phyloP scores from a whole-genome alignment of 768 basidiomycete genomes.

The Ramaria sp. region DNA sequence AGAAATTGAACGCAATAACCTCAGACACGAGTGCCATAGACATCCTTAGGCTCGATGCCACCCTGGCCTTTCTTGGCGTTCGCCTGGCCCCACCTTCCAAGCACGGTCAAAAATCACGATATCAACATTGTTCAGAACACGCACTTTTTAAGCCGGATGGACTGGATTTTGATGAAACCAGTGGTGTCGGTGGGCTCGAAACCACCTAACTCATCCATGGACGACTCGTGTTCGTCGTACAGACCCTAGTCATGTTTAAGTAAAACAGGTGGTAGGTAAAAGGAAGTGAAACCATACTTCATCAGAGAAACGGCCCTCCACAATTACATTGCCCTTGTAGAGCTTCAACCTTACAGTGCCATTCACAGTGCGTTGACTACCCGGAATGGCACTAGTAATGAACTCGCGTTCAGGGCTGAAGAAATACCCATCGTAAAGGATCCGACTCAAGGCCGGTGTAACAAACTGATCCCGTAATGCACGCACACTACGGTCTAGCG shows the following conservation, averaged over 20 bases:
- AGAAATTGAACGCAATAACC: neutral
- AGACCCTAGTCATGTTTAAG: constrained; percentile 45
- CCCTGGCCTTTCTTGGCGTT: constrained; percentile 78
- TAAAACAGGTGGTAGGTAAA: neutral
- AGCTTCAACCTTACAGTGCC: constrained; percentile 83
- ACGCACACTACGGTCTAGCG: constrained; percentile 95
- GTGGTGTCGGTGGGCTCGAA: constrained; percentile 94
- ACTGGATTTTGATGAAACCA: constrained; percentile 96
- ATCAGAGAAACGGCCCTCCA: constrained; percentile 84
- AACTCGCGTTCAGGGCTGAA: constrained; percentile 99
- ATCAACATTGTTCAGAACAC: constrained; percentile 19
- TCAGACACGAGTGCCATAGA: constrained; percentile 55
- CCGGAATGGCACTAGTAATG: constrained; percentile 78
- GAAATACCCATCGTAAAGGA: constrained; percentile 98
- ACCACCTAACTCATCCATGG: constrained; percentile 98
- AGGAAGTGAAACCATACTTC: constrained; percentile 39
- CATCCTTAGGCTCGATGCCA: constrained; percentile 67
- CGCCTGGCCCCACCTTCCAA: constrained; percentile 70
- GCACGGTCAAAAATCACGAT: constrained; percentile 2
- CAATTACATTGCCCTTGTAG: constrained; percentile 92
- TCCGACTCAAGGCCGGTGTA: constrained; percentile 78
- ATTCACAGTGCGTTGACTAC: constrained; percentile 94
- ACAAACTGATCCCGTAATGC: constrained; percentile 91
- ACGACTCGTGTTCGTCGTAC: constrained; percentile 91
- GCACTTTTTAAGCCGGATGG: constrained; percentile 95